Evolutionary conservation across 495 filamentous ascomycete genomes (phyloP), one percentile per base, ranked within the genome.

Genomic region (Penicillium riverlandense): DNA sequence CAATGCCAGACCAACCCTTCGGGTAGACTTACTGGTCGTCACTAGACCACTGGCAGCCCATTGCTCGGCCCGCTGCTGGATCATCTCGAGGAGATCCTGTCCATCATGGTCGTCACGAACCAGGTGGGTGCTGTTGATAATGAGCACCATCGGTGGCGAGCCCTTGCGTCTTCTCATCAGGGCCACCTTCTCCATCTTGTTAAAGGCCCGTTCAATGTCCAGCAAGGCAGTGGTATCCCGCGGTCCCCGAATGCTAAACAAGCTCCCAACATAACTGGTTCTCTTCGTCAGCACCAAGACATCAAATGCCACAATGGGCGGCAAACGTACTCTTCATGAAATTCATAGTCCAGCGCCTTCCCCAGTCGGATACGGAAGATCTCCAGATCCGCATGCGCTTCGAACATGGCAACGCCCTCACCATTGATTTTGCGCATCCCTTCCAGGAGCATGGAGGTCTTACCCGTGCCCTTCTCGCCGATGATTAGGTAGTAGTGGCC

Each of bases 141-240:
- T 91, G 40, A 98, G 58, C 8, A 97, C 69, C 31, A 97, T 59
- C 12, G 92, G 92, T 7, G 53, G 41, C 43, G 76, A 72, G 7
- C 79, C 77, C 35, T 62, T 64, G 15, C 68, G 55, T n/a, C 82
- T 75, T 33, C 87, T 76, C 44, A 60, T 68, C 13, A 96, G 57
- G 0, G 92, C 92, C 8, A 96, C 86, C 65, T 98, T 98, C 60
- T 98, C 91, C 6, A 98, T 67, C 62, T 97, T 96, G 73, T 98
- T 98, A 64, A 98, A 82, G 1, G 92, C 92, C 11, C 92, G 79
- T 55, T 98, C 92, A 40, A 98, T 95, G 52, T 98, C 92, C 11
- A 98, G 70, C 12, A 98, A 62, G 5, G 92, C 87, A 0, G 86
- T 90, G 2, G 87, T 88, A 52, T 98, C 92, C 13, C 92, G 78